A percentile compares a stretch with the other conserved stretches of the same genome.
Evolutionary conservation across 23 red algal genomes (phyloP).

Genomic region (Gracilaria caudata): DNA sequence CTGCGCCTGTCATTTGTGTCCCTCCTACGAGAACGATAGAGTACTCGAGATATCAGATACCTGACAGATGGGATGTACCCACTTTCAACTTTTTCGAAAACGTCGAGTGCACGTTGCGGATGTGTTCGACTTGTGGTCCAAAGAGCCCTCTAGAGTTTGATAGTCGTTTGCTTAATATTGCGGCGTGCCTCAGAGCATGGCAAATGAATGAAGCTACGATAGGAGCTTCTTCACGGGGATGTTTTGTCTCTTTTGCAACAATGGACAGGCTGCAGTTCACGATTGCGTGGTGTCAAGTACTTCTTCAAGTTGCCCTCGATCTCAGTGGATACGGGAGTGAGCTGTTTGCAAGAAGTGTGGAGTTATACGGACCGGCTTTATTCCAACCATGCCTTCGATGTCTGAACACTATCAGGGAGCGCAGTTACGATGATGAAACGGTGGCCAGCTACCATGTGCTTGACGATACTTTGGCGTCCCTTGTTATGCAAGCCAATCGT

Average conservation of each 20-base stretch:
- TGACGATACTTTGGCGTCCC: slow-evolving; percentile 52
- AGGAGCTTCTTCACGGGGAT: slow-evolving; percentile 39
- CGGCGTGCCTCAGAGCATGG: slow-evolving; percentile 46
- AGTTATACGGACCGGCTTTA: slow-evolving; percentile 41
- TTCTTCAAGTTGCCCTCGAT: slow-evolving; percentile 57
- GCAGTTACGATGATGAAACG: slow-evolving; percentile 21
- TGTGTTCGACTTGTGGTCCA: slow-evolving; percentile 38
- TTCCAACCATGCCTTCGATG: slow-evolving; percentile 57
- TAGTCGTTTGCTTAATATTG: slow-evolving; percentile 50
- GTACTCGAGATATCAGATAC: slow-evolving; percentile 64
- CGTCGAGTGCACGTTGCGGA: slow-evolving; percentile 35
- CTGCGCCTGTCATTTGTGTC: slow-evolving; percentile 56
- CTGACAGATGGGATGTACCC: slow-evolving; percentile 27
- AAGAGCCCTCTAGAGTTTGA: slow-evolving; percentile 44
- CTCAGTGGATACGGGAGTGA: slow-evolving; percentile 43
- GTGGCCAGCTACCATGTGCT: slow-evolving; percentile 51
- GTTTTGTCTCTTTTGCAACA: slow-evolving; percentile 55
- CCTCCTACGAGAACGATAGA: slow-evolving; percentile 61
- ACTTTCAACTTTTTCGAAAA: slow-evolving; percentile 51
- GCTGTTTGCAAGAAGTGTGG: slow-evolving; percentile 36
- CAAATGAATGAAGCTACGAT: slow-evolving; percentile 59
- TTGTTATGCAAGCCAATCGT: slow-evolving; percentile 58
- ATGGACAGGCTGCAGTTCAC: slow-evolving; percentile 54
- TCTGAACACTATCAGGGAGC: slow-evolving; percentile 29
- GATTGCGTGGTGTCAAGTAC: slow-evolving; percentile 59